Base-by-base conservation (phyloP, 306 rosid genomes). In the Gleditsia sinensis region DNA sequence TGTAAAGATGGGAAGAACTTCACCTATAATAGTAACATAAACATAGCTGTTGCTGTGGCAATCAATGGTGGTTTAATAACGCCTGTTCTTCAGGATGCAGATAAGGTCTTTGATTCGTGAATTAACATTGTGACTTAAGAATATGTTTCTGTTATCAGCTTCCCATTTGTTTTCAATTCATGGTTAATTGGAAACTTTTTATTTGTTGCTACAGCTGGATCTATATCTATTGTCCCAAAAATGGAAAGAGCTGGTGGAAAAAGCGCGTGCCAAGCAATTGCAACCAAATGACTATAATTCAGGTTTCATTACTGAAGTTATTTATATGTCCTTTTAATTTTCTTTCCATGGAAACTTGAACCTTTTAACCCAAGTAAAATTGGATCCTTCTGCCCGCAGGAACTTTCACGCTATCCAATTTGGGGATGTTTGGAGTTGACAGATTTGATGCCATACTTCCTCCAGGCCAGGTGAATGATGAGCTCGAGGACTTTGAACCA, bases 341-440 rank as follows among this genome's bases (percentile, higher is more conserved):
- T 64, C 70, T 45, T 28, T n/a, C n/a, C 14, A n/a, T 67, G 61
- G 42, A 50, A n/a, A 20, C 34, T 75, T 28, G 49, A 50, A 28
- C 56, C 40, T 71, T 63, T 25, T 20, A 62, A 46, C 43, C 23
- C 21, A 55, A 60, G 57, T 19, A 20, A 36, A 59, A 25, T 55
- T 63, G 19, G 58, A 3, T 36, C 30, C 23, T 14, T 21, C 27
- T 61, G 75, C 19, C 2, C 64, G 69, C 69, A 92, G 98, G 98
- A 78, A 92, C 98, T 78, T 92, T 92, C 77, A 92, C 98, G 2
- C 87, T 92, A 56, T 92, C 98, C 48, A 92, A 90, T 78, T 80
- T 92, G 88, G 94, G 98, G 40, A 90, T 90, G 98, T 92, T 90
- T 73, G 96, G 96, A 82, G 96, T 90, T 79, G 96, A 90, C 77